Conservation (phyloP, 2,329 filamentous ascomycete genomes). For the Microascus cirrosus region DNA sequence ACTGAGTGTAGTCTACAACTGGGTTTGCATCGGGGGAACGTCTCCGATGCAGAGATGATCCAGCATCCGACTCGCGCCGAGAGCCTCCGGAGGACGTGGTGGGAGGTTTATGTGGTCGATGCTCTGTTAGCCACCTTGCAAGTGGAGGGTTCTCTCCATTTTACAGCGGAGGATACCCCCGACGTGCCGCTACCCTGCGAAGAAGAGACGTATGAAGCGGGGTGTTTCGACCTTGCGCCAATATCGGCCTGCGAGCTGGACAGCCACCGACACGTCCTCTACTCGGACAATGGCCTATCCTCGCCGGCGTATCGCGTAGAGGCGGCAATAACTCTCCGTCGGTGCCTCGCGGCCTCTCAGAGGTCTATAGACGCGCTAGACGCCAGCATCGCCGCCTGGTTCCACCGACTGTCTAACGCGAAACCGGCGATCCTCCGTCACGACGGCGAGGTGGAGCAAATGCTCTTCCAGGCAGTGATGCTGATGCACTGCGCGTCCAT, state of each 20-base stretch:
- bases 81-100: neutral
- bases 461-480: neutral
- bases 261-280: neutral
- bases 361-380: neutral
- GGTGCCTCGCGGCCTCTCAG: neutral
- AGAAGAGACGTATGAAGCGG: neutral
- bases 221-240: neutral
- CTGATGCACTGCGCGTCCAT: neutral
- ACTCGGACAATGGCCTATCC: neutral
- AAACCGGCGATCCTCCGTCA: neutral
- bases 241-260: neutral
- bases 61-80: neutral
- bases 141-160: neutral
- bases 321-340: neutral
- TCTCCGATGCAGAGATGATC: neutral
- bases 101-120: neutral
- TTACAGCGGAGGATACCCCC: neutral
- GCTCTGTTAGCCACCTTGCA: neutral
- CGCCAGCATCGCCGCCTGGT: neutral
- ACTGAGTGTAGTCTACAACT: neutral
- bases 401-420: neutral
- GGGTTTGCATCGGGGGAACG: neutral
- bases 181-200: neutral
- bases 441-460: neutral
- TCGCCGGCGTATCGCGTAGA: neutral